A percentile compares a stretch with the other conserved stretches of the same genome.
These are phyloP conservation scores for Phenoliferia sp. DNA, from an alignment of 1,284 basidiomycete species.

Conservation along the genomic window DNA sequence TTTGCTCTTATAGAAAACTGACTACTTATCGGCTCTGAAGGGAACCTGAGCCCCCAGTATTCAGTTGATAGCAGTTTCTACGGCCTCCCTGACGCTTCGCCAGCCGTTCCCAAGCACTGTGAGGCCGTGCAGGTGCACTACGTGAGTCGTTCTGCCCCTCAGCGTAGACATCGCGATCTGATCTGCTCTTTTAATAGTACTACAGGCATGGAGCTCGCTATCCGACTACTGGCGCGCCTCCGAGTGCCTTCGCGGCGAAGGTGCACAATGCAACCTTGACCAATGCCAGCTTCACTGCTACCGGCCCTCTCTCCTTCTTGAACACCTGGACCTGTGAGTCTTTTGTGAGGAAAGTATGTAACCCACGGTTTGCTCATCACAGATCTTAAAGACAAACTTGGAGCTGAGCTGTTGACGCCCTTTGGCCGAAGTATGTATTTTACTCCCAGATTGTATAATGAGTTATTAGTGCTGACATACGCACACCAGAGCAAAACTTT, in stretches of 20 bases:
- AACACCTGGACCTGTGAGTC: conserved; percentile 53
- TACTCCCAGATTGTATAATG: conserved; percentile 38
- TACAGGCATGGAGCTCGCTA: conserved; percentile 61
- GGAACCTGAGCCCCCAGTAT: conserved; percentile 46
- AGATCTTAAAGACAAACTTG: conserved; percentile 32
- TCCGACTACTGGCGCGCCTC: conserved; percentile 61
- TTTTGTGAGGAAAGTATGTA: not conserved
- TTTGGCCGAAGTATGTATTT: conserved; percentile 53
- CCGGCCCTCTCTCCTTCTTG: conserved; percentile 62
- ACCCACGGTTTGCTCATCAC: not conserved
- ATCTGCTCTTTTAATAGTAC: conserved; percentile 12
- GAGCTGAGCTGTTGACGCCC: conserved; percentile 66
- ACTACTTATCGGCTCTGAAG: not conserved
- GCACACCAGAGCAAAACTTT: conserved; percentile 50
- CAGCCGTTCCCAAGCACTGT: conserved; percentile 64
- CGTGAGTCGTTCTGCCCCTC: not conserved
- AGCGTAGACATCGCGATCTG: not conserved
- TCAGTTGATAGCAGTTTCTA: conserved; percentile 49
- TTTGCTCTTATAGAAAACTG: too few species aligned
- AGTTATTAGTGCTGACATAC: conserved; percentile 42
- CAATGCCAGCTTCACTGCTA: conserved; percentile 41
- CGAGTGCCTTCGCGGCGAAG: conserved; percentile 53
- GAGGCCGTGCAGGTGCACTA: conserved; percentile 48
- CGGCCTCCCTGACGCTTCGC: conserved; percentile 62
- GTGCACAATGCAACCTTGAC: conserved; percentile 40